phyloP scores from a whole-genome alignment of 1,139 yeast genomes.

The Debaryomyces coudertii region DNA sequence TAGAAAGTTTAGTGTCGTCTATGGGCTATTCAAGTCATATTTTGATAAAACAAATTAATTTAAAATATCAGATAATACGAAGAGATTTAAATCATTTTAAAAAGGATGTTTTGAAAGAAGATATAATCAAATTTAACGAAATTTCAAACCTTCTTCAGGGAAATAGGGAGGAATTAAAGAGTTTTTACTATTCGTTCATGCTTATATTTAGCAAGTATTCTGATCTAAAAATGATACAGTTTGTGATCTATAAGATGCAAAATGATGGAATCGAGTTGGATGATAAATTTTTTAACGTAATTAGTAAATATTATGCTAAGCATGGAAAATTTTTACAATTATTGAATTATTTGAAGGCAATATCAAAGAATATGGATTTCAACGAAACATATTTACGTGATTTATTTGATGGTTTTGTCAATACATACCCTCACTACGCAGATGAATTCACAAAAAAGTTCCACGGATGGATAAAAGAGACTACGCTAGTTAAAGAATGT shows the following conservation, averaged over 20 bases:
- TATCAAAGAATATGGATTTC: conserved; percentile 22
- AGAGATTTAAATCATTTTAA: conserved; percentile 30
- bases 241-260: conserved; percentile 29
- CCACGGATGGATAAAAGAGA: conserved; percentile 27
- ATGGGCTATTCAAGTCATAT: conserved; percentile 26
- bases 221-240: conserved; percentile 28
- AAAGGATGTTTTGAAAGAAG: conserved; percentile 29
- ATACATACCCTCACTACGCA: conserved; percentile 39
- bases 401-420: conserved; percentile 35
- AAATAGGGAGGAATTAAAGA: conserved; percentile 11
- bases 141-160: conserved; percentile 20
- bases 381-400: conserved; percentile 26
- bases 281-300: conserved; percentile 22
- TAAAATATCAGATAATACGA: conserved; percentile 30
- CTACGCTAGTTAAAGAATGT: conserved; percentile 9
- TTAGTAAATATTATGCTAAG: conserved; percentile 27
- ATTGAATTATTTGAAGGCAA: conserved; percentile 26
- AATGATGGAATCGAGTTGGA: conserved; percentile 24
- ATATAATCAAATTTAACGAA: conserved; percentile 24
- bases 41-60: conserved; percentile 26
- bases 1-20: conserved; percentile 26
- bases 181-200: conserved; percentile 19
- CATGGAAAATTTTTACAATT: conserved; percentile 32
- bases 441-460: conserved; percentile 27
- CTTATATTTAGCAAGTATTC: conserved; percentile 20